Evolutionary conservation across 140 eudicot genomes (phyloP).

Genomic region (Stevia rebaudiana): DNA sequence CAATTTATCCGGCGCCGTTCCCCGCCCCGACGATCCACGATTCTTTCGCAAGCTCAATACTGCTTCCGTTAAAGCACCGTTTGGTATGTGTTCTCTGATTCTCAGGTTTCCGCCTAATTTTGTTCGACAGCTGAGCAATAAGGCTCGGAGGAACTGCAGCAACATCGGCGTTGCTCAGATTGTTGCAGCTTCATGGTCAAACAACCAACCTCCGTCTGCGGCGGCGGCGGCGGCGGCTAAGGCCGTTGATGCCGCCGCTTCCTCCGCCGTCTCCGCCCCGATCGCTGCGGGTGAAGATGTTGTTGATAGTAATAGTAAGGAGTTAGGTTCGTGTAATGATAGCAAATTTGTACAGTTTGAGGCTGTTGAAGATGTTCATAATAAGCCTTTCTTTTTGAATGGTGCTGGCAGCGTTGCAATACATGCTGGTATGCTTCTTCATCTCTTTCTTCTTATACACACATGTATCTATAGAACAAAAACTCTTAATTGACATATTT

Average conservation of each 20-base stretch:
- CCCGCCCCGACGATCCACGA: slow-evolving; percentile 27
- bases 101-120: slow-evolving; percentile 79
- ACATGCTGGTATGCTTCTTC: slow-evolving; percentile 64
- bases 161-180: slow-evolving; percentile 95
- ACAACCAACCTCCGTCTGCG: slow-evolving; percentile 35
- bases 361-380: slow-evolving; percentile 27
- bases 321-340: slow-evolving; percentile 16
- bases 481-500: not conserved
- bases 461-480: not conserved
- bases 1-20: slow-evolving; percentile 32
- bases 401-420: slow-evolving; percentile 77
- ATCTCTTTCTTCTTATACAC: not conserved
- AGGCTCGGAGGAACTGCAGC: slow-evolving; percentile 94
- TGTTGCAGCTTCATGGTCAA: slow-evolving; percentile 93
- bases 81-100: slow-evolving; percentile 61
- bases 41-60: slow-evolving; percentile 27
- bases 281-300: slow-evolving; percentile 37
- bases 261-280: slow-evolving; percentile 45
- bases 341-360: slow-evolving; percentile 39
- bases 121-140: slow-evolving; percentile 83
- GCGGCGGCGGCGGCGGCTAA: slow-evolving; percentile 51
- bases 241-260: slow-evolving; percentile 52
- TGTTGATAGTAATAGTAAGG: slow-evolving; percentile 19
- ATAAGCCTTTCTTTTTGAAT: slow-evolving; percentile 46
- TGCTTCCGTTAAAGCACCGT: slow-evolving; percentile 17